Evolutionary conservation across 768 basidiomycete species (phyloP).

Genomic region (Pluteus cervinus): DNA sequence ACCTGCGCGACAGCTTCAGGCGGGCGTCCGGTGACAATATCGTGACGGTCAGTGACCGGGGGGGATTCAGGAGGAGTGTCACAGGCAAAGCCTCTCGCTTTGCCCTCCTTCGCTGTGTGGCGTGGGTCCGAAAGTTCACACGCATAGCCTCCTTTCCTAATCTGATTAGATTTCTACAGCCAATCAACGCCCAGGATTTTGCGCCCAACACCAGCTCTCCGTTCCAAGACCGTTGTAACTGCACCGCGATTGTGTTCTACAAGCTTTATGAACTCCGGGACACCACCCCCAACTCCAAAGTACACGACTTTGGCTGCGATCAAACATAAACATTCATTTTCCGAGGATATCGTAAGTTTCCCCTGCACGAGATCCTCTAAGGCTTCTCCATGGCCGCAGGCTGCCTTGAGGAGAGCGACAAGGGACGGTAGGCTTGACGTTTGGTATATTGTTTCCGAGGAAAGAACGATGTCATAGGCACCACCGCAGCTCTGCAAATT

Average conservation of each 20-base stretch:
- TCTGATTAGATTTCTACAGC: no score
- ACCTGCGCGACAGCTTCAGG: conserved; percentile 32
- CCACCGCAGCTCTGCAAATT: conserved; percentile 25
- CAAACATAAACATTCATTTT: conserved; percentile 41
- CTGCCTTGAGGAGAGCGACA: conserved; percentile 40
- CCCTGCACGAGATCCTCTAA: background rate
- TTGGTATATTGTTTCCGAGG: conserved; percentile 91
- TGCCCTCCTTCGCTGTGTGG: no score
- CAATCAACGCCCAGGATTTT: conserved; percentile 62
- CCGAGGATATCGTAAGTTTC: conserved; percentile 1
- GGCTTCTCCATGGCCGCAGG: conserved; percentile 19
- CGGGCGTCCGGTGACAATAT: conserved; percentile 38
- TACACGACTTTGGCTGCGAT: conserved; percentile 91
- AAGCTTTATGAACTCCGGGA: conserved; percentile 62
- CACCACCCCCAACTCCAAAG: conserved; percentile 92
- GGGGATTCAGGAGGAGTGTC: conserved; percentile 30
- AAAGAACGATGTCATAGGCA: conserved; percentile 68
- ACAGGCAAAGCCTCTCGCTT: conserved; percentile 21
- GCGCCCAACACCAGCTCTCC: conserved; percentile 63
- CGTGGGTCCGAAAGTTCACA: no score
- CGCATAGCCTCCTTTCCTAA: no score
- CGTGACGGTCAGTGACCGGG: conserved; percentile 44
- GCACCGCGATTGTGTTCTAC: conserved; percentile 40
- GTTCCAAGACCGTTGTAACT: conserved; percentile 61
- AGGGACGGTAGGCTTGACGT: conserved; percentile 57